Conservation (phyloP, 2,329 filamentous ascomycete genomes). For the Ceratocystis smalleyi region DNA sequence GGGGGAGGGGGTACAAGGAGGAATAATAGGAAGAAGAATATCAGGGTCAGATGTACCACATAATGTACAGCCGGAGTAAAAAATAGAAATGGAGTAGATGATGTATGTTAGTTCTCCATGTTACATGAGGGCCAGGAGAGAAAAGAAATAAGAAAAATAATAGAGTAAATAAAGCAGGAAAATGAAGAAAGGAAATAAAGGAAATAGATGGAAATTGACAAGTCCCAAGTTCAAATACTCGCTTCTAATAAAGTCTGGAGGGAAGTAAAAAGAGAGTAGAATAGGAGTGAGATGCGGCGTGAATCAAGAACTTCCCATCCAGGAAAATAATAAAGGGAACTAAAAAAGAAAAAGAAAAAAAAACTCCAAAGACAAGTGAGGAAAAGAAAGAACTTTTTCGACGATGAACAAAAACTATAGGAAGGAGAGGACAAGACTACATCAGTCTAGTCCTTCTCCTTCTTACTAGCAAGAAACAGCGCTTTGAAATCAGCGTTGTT, state of each 20-base stretch:
- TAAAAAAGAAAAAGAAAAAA: neutral
- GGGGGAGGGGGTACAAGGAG: neutral
- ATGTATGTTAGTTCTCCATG: neutral
- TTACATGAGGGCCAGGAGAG: neutral
- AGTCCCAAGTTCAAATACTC: no score
- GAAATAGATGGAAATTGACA: neutral
- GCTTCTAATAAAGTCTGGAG: no score
- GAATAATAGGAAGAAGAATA: neutral
- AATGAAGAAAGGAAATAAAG: neutral
- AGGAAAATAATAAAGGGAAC: neutral
- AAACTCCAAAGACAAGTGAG: neutral
- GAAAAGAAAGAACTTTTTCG: neutral
- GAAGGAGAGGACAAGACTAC: neutral
- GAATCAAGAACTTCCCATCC: neutral
- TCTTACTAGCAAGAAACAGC: constrained; percentile 25
- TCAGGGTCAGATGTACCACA: neutral
- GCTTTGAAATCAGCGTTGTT: constrained; percentile 45
- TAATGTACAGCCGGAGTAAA: neutral
- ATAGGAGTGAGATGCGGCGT: neutral
- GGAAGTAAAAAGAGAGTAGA: neutral
- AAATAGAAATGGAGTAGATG: neutral
- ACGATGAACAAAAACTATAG: neutral
- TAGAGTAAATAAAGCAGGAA: neutral
- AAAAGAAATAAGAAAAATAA: neutral
- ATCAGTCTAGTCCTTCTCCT: constrained; percentile 6